Evolutionary conservation across 768 basidiomycete genomes (phyloP).

Genomic region (Mycena venus): DNA sequence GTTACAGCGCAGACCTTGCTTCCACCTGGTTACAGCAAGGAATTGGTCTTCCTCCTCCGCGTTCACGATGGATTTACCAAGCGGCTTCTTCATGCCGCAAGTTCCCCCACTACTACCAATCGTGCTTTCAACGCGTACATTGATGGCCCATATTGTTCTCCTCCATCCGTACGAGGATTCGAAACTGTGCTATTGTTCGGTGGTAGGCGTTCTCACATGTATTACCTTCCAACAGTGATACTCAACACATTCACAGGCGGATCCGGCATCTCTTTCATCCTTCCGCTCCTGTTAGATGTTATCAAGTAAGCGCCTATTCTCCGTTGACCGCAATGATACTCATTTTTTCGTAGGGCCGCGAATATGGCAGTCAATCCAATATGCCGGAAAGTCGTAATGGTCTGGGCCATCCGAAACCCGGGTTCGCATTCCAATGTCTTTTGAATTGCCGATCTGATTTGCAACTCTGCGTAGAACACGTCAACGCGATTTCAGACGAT

Average conservation of each 20-base stretch:
- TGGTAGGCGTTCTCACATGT: constrained; percentile 44
- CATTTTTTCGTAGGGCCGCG: not conserved
- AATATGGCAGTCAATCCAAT: constrained; percentile 35
- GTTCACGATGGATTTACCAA: constrained; percentile 67
- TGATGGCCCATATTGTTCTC: constrained; percentile 67
- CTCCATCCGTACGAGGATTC: constrained; percentile 52
- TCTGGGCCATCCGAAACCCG: constrained; percentile 56
- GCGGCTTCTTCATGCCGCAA: constrained; percentile 50
- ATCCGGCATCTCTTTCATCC: constrained; percentile 58
- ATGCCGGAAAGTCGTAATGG: constrained; percentile 50
- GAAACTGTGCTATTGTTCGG: constrained; percentile 61
- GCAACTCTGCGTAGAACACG: constrained; percentile 35
- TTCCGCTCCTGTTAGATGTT: constrained; percentile 55
- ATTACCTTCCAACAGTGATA: not conserved
- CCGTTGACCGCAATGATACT: not conserved
- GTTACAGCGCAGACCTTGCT: not conserved
- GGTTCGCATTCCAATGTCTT: constrained; percentile 38
- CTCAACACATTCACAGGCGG: constrained; percentile 50
- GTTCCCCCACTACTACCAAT: constrained; percentile 26
- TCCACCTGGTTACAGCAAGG: constrained; percentile 44
- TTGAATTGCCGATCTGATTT: not conserved
- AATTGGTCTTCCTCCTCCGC: constrained; percentile 67
- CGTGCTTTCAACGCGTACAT: constrained; percentile 55
- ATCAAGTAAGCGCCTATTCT: constrained; percentile 49
- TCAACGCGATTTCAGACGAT: constrained; percentile 45